Percentiles rank a stretch among this genome's conserved stretches.
Evolutionary conservation across 2,329 filamentous ascomycete species (phyloP).

Genomic region (Penicillium corylophilum): DNA sequence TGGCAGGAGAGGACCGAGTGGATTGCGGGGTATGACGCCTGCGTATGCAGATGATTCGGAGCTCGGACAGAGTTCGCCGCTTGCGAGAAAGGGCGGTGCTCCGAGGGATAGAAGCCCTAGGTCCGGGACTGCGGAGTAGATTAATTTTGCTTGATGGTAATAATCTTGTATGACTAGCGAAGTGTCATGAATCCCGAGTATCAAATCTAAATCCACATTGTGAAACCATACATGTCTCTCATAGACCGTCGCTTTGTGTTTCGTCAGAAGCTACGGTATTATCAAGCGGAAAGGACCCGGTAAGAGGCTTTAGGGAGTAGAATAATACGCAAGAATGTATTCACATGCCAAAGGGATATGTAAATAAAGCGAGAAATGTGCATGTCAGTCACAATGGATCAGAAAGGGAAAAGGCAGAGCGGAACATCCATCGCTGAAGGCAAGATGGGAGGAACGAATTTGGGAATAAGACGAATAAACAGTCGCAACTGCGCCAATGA

Average conservation of each 20-base stretch:
- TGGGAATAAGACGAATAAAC: conserved; percentile 13
- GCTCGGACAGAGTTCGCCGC: conserved; percentile 33
- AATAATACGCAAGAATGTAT: conserved; percentile 1
- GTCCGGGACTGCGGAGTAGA: conserved; percentile 25
- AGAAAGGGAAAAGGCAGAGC: conserved; percentile 13
- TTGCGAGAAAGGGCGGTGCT: conserved; percentile 30
- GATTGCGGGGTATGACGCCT: conserved; percentile 24
- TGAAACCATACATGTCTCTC: too few relatives aligned
- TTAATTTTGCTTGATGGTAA: not conserved
- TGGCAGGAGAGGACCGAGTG: conserved; percentile 19
- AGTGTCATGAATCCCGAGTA: not conserved
- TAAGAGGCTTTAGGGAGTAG: not conserved
- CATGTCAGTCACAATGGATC: conserved; percentile 6
- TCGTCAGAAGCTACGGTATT: not conserved
- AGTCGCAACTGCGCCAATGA: conserved; percentile 17
- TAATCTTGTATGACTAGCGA: conserved; percentile 4
- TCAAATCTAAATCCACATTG: not conserved
- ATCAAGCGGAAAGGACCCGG: not conserved
- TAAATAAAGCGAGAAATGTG: conserved; percentile 15
- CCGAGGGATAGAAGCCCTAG: conserved; percentile 33
- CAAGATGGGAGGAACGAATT: conserved; percentile 12
- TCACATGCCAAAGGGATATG: conserved; percentile 14
- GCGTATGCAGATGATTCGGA: conserved; percentile 17
- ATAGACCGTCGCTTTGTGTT: not conserved
- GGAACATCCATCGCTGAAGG: conserved; percentile 21